These are phyloP conservation scores for Osmanthus fragrans DNA, from an alignment of 257 asterid genomes.

Conservation along the genomic window DNA sequence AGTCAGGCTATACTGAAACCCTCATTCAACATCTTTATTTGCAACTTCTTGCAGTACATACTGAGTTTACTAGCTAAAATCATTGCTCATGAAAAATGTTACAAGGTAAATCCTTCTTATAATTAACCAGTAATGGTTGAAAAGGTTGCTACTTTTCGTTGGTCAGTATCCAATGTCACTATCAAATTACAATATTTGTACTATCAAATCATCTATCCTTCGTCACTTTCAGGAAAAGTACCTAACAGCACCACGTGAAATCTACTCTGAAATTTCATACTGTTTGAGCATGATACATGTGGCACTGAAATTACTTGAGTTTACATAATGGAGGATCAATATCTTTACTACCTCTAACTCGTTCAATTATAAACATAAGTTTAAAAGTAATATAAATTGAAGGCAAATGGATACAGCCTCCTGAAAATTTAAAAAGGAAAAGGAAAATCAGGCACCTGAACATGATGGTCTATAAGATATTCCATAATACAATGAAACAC, in stretches of 20 bases:
- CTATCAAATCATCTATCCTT: not conserved
- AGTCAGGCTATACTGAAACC: not conserved
- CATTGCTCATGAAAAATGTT: too few relatives aligned
- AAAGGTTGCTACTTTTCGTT: not conserved
- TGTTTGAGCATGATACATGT: not conserved
- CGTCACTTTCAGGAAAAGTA: not conserved
- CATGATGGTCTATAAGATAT: not conserved
- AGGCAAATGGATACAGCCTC: not conserved
- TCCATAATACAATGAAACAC: not conserved
- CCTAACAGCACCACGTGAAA: not conserved
- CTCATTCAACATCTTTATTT: not conserved
- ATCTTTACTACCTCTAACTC: not conserved
- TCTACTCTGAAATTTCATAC: not conserved
- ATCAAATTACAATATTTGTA: not conserved
- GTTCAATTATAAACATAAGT: not conserved
- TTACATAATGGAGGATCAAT: not conserved
- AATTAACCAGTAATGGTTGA: not conserved
- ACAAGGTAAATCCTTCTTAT: not conserved
- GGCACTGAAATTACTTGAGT: not conserved
- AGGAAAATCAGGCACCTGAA: not conserved
- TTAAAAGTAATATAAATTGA: not conserved
- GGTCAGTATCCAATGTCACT: not conserved
- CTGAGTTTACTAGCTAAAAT: not conserved
- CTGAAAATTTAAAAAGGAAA: not conserved
- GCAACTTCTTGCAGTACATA: not conserved